Percentiles rank a stretch among this genome's conserved stretches.
These are phyloP conservation scores for Pyrenophora seminiperda DNA, from an alignment of 2,329 filamentous ascomycete genomes.

Conservation along the genomic window DNA sequence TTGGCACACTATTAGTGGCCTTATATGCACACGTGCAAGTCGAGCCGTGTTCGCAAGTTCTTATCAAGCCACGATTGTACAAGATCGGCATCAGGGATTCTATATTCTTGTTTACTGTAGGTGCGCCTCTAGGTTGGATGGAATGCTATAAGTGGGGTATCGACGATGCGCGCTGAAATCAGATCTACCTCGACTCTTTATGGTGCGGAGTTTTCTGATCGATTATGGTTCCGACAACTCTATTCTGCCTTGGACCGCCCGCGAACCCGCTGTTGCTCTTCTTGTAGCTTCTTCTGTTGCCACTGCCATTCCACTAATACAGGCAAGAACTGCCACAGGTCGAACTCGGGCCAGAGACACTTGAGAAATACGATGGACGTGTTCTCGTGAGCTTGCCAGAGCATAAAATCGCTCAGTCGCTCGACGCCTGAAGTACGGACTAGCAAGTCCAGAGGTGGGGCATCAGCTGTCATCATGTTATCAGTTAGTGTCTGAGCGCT, in stretches of 20 bases:
- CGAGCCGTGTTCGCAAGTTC: neutral
- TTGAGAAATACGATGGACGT: slow-evolving; percentile 92
- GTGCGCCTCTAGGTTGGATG: slow-evolving; percentile 24
- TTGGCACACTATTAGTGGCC: slow-evolving; percentile 18
- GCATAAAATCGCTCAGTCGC: slow-evolving; percentile 94
- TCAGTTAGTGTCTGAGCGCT: slow-evolving; percentile 79
- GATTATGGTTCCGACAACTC: slow-evolving; percentile 6
- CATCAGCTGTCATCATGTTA: slow-evolving; percentile 85
- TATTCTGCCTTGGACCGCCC: slow-evolving; percentile 36
- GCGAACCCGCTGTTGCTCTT: slow-evolving; percentile 42
- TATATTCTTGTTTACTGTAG: slow-evolving; percentile 20
- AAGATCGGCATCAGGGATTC: slow-evolving; percentile 15
- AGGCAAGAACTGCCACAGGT: slow-evolving; percentile 89
- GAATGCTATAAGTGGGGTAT: slow-evolving; percentile 32
- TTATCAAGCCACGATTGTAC: slow-evolving; percentile 1
- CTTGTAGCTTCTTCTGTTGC: slow-evolving; percentile 55
- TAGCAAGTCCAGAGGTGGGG: slow-evolving; percentile 87
- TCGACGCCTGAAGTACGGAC: slow-evolving; percentile 92
- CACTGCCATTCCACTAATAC: slow-evolving; percentile 90
- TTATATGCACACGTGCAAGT: slow-evolving; percentile 12
- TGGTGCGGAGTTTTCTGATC: slow-evolving; percentile 9
- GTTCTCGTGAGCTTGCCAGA: slow-evolving; percentile 95
- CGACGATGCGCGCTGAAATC: slow-evolving; percentile 26
- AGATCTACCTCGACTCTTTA: slow-evolving; percentile 10
- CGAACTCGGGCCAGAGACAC: slow-evolving; percentile 94